Percentiles rank a stretch among this genome's conserved stretches.
These are phyloP conservation scores for Leucosporidium creatinivorum DNA, from an alignment of 768 basidiomycete species.

Conservation along the genomic window DNA sequence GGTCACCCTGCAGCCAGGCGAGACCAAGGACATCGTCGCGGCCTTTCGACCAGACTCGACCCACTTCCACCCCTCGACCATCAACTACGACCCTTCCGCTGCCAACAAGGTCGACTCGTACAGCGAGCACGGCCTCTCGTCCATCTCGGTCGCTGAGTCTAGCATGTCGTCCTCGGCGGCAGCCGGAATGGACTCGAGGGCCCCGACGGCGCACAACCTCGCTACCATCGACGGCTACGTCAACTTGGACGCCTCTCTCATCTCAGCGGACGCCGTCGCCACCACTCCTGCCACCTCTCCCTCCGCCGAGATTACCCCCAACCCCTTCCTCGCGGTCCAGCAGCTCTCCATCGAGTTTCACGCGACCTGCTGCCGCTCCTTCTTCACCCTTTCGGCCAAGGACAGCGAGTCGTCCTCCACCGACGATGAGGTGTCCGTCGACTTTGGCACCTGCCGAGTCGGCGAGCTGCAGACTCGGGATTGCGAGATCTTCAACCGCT, in stretches of 20 bases:
- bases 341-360: slow-evolving; percentile 36
- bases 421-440: slow-evolving; percentile 18
- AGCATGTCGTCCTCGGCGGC: not conserved
- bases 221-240: slow-evolving; percentile 6
- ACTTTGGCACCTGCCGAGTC: slow-evolving; percentile 38
- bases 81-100: not conserved
- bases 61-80: not conserved
- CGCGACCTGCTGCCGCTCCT: slow-evolving; percentile 39
- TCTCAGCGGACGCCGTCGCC: not conserved
- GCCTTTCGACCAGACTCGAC: not conserved
- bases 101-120: not conserved
- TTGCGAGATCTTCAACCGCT: slow-evolving; percentile 38
- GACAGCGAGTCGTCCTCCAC: not conserved
- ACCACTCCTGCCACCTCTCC: not conserved
- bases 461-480: slow-evolving; percentile 37
- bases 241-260: not conserved
- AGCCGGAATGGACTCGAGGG: not conserved
- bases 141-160: not conserved
- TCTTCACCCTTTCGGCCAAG: slow-evolving; percentile 34
- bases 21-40: not conserved
- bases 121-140: slow-evolving; percentile 6
- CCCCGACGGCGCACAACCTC: not conserved
- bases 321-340: not conserved
- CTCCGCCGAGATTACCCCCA: not conserved
- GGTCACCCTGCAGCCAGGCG: not conserved